Evolutionary conservation across 2,329 filamentous ascomycete species (phyloP), one percentile per base, ranked within the genome.

Genomic region (Botrytis byssoidea): DNA sequence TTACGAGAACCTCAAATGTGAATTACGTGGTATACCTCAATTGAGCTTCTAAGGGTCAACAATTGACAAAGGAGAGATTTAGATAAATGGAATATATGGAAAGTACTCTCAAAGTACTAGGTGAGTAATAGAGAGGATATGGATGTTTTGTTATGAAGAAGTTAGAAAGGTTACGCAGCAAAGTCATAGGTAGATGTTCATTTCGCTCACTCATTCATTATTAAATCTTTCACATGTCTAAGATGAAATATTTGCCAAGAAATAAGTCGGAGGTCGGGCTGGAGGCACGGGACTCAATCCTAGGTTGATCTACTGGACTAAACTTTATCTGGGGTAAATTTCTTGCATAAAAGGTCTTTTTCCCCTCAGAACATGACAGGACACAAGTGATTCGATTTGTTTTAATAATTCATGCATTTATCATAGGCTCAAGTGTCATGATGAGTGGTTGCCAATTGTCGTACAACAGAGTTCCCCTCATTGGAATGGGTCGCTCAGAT

Each of bases 261-360:
- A 10, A 51, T 35, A 2, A 22, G 18, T 35, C 60, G 60, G 46
- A 66, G 35, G 51, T 44, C 51, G 55, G 67, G 51, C 51, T 40
- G 67, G 55, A 70, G 67, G 67, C 67, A 60, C 66, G 67, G 51
- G 48, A 67, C 65, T 55, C n/a, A 29, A 29, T 25, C 32, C 14
- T 63, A 20, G 32, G 20, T 35, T 40, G 35, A 40, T 63, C 25
- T 22, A 55, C 51, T n/a, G 37, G 46, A 67, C 60, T 59, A 67
- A 67, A 72, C 61, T 72, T 67, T 59, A 59, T 72, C 61, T 72
- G 70, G 70, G 70, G 44, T 35, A 35, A 55, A 29, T 65, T 29
- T n/a, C 67, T 60, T 70, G 55, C 42, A 70, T 35, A 42, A 44
- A 61, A 32, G 18, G 6, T 14, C 20, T 12, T 60, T n/a, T 16